Percentiles rank a stretch among this genome's conserved stretches.
Conservation (phyloP, 257 asterid genomes). For the Solanum peruvianum region DNA sequence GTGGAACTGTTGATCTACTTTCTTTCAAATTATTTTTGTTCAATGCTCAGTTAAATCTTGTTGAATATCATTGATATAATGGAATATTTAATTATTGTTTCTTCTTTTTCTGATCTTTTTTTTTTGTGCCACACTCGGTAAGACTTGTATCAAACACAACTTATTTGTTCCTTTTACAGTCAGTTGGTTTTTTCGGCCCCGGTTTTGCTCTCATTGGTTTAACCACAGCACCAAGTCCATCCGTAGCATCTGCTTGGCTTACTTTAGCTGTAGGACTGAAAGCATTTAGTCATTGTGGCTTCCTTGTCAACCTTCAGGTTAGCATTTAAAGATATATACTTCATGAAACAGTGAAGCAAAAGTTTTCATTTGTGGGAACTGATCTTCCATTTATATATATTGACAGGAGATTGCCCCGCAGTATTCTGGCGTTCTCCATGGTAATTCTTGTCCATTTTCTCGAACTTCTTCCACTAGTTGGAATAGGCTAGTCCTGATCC, state of each 20-base stretch:
- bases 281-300: conserved; percentile 93
- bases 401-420: conserved; percentile 91
- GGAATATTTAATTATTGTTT: not conserved
- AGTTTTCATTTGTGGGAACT: conserved; percentile 4
- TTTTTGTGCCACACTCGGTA: not conserved
- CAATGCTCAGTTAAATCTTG: not conserved
- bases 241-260: conserved; percentile 85
- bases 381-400: conserved; percentile 6
- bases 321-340: conserved; percentile 4
- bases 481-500: not conserved
- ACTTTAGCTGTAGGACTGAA: conserved; percentile 91
- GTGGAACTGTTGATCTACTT: not conserved
- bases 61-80: not conserved
- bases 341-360: conserved; percentile 7
- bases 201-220: conserved; percentile 68
- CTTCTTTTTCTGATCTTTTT: not conserved
- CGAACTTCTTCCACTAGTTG: not conserved
- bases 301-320: conserved; percentile 97
- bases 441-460: conserved; percentile 22
- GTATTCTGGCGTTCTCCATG: conserved; percentile 90
- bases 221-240: conserved; percentile 69
- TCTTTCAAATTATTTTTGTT: not conserved
- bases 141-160: not conserved
- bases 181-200: conserved; percentile 83
- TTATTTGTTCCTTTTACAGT: conserved; percentile 28